phyloP scores from a whole-genome alignment of 2,329 filamentous ascomycete species.

The Ceratocystis harringtonii region DNA sequence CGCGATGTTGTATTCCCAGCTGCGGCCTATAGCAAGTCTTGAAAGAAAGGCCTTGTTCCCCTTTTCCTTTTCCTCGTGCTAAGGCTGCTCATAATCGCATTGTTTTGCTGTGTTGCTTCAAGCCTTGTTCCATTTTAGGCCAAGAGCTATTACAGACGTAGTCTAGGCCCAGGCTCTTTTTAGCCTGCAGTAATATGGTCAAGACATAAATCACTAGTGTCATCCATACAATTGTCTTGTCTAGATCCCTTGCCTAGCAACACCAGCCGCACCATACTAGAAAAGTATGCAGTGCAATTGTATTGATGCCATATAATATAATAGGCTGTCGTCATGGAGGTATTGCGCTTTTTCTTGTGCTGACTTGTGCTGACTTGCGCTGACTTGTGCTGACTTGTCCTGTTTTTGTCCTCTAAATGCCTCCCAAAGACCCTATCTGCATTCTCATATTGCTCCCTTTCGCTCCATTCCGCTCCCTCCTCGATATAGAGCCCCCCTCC shows the following conservation, averaged over 20 bases:
- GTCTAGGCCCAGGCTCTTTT: not conserved
- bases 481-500: not conserved
- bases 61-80: too few relatives aligned
- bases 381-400: too few relatives aligned
- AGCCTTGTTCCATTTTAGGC: not conserved
- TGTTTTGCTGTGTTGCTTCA: not conserved
- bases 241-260: not conserved
- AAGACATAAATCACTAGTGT: conserved; percentile 6
- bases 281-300: not conserved
- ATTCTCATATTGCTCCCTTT: not conserved
- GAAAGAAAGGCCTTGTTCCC: too few relatives aligned
- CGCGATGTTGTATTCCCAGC: too few relatives aligned
- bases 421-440: not conserved
- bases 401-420: not conserved
- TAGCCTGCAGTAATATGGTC: not conserved
- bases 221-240: conserved; percentile 2
- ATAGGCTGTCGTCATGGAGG: not conserved
- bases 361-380: too few relatives aligned
- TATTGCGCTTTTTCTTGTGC: not conserved
- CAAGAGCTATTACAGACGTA: not conserved
- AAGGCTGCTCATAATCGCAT: not conserved
- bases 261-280: not conserved
- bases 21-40: too few relatives aligned
- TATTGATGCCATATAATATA: not conserved
- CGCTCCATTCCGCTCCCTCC: not conserved